Conservation (phyloP, 1,139 yeast genomes). For the Yamadazyma sp. region DNA sequence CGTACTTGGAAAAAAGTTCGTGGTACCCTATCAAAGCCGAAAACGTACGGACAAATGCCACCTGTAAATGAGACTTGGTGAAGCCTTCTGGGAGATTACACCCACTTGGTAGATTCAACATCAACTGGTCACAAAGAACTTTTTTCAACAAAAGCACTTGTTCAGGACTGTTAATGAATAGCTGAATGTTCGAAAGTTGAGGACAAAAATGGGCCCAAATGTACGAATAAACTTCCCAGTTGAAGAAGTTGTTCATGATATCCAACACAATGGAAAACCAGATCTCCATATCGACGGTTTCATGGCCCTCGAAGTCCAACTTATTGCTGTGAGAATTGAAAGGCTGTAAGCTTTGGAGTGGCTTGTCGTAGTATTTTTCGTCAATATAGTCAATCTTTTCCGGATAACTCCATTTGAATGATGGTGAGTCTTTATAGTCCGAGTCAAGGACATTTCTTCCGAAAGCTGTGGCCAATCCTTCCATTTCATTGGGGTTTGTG, state of each 20-base stretch:
- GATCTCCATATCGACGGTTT: slow-evolving; percentile 37
- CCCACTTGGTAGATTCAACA: slow-evolving; percentile 45
- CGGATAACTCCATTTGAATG: slow-evolving; percentile 58
- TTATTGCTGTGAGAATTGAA: slow-evolving; percentile 15
- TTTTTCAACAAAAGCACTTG: slow-evolving; percentile 48
- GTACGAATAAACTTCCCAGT: slow-evolving; percentile 73
- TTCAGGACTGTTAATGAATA: slow-evolving; percentile 48
- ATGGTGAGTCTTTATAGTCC: slow-evolving; percentile 15
- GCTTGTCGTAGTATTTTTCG: slow-evolving; percentile 35
- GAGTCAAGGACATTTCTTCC: slow-evolving; percentile 43
- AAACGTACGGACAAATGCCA: slow-evolving; percentile 62
- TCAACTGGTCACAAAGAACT: slow-evolving; percentile 62
- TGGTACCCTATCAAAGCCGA: slow-evolving; percentile 72
- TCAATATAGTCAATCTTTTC: slow-evolving; percentile 54
- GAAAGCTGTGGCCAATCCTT: slow-evolving; percentile 62
- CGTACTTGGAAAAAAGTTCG: slow-evolving; percentile 54
- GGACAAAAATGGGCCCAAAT: slow-evolving; percentile 70
- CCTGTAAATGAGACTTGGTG: slow-evolving; percentile 63
- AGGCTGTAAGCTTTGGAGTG: slow-evolving; percentile 19
- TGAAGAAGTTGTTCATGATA: slow-evolving; percentile 53
- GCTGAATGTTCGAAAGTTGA: slow-evolving; percentile 62
- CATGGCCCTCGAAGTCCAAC: slow-evolving; percentile 13
- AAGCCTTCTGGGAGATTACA: slow-evolving; percentile 46
- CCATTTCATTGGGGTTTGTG: slow-evolving; percentile 60
- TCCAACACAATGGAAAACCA: slow-evolving; percentile 56